Evolutionary conservation across 2,329 filamentous ascomycete species (phyloP), one percentile per base, ranked within the genome.

Genomic region (Penicillium glabrum): DNA sequence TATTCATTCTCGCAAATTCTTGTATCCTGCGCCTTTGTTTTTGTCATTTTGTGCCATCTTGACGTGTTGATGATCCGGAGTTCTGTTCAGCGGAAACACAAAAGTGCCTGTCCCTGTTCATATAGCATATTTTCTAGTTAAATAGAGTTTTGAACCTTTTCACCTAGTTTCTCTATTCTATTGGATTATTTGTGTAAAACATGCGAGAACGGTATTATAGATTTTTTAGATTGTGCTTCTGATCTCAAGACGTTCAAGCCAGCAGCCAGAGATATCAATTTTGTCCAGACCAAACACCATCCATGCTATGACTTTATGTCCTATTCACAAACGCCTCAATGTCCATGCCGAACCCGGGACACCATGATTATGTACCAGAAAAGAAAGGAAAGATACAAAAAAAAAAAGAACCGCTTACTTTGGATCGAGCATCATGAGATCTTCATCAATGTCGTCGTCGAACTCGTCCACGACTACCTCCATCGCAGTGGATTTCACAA

Each of bases 361-460:
- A 43, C 56, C 53, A 31, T 37, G 16, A 21, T 23, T 52, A 56
- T 59, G 43, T 61, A 61, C 53, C 33, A 21, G 45, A 21, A 53
- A 54, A 45, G 53, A 47, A 52, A 47, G 52, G 51, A 39, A 27
- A 9, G 33, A 51, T 50, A 26, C 49, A n/a, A 19, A 26, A 24
- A 48, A 51, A 31, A 54, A 10, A 23, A 23, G 21, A 33, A 24
- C 37, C 48, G 46, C 41, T 70, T 61, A 74, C 55, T 70, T 60
- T 8, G 74, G 67, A 62, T 75, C 73, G 51, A 77, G 65, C 66
- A 74, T 75, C 67, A 78, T 72, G 33, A 78, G 61, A 27, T 77
- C 76, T 61, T 75, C 70, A 57, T 78, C 76, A 61, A 79, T 76
- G 46, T 70, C 71, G 31, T 78, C 76, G 53, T 78, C 75, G 46